These are phyloP conservation scores for Sequoia sempervirens DNA, from an alignment of 75 land plant species.

Conservation along the genomic window DNA sequence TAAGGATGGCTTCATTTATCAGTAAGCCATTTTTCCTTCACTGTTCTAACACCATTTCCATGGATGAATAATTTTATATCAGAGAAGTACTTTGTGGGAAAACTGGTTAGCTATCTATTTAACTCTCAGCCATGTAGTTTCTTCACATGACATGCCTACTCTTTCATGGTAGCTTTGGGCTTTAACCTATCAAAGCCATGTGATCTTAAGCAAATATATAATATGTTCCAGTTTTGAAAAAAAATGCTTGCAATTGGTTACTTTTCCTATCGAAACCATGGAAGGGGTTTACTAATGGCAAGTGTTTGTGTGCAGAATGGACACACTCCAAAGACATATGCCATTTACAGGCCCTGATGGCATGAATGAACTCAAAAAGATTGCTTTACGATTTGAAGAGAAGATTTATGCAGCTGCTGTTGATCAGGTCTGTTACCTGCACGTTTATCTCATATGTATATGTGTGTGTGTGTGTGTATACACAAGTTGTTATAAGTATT, in stretches of 20 bases:
- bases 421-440: constrained; percentile 42
- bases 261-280: not conserved
- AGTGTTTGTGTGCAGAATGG: constrained; percentile 28
- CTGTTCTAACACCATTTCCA: not conserved
- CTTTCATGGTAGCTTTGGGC: not conserved
- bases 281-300: not conserved
- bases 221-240: not conserved
- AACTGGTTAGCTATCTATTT: not conserved
- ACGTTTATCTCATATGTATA: not conserved
- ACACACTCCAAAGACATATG: constrained; percentile 65
- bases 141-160: not conserved
- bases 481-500: not conserved
- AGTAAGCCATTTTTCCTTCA: not conserved
- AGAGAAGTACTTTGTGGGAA: not conserved
- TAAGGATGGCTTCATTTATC: not conserved
- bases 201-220: not conserved
- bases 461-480: too few species aligned
- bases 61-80: not conserved
- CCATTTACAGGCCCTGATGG: constrained; percentile 68
- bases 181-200: not conserved
- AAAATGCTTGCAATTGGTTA: not conserved
- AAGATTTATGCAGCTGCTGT: constrained; percentile 60
- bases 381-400: constrained; percentile 79
- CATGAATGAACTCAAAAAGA: constrained; percentile 60
- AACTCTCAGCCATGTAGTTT: not conserved